Evolutionary conservation across 2,329 filamentous ascomycete species (phyloP), one percentile per base, ranked within the genome.

Genomic region (Ambrosiella cleistominuta): DNA sequence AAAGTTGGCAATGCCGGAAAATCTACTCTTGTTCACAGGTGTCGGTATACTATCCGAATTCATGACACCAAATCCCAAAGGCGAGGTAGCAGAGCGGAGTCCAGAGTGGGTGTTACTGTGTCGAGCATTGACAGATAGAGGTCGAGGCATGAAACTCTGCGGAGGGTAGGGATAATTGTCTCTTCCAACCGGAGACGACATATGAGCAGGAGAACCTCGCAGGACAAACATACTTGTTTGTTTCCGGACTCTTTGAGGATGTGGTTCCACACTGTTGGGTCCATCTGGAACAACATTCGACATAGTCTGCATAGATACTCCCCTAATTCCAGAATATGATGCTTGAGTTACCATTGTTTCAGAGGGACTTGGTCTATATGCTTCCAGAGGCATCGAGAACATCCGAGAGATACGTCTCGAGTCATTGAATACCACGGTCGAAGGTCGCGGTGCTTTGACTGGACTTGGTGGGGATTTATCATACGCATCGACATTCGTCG

Each of bases 11-110:
- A 57, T 38, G 2, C 51, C 44, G 17, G 59, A 60, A 13, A 60
- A 57, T 7, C 59, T 55, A 13, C 50, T 50, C 45, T 56, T 60
- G 44, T 52, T 57, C 39, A 15, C 37, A 0, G 56, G 51, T 5
- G 55, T 35, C 4, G 55, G 53, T 7, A 55, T 52, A n/a, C 39
- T 60, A 35, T 56, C 59, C 2, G 59, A 57, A 40, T 35, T 60
- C 51, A 60, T 60, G 1, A 60, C 38, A 36, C 49, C 59, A 37
- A 54, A 54, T 2, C 55, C 52, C 1, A 60, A 27, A 15, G 59
- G 59, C 8, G 59, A 60, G 3, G 44, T 52, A 35, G 59, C 59
- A n/a, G 56, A 54, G 11, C 56, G 59, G 7, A 44, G 42, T 11
- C 56, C 55, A 11, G 8, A 42, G 15, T 37, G n/a, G 13, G 52